Conservation (phyloP, 2,329 filamentous ascomycete genomes). For the Xylaria hypoxylon region DNA sequence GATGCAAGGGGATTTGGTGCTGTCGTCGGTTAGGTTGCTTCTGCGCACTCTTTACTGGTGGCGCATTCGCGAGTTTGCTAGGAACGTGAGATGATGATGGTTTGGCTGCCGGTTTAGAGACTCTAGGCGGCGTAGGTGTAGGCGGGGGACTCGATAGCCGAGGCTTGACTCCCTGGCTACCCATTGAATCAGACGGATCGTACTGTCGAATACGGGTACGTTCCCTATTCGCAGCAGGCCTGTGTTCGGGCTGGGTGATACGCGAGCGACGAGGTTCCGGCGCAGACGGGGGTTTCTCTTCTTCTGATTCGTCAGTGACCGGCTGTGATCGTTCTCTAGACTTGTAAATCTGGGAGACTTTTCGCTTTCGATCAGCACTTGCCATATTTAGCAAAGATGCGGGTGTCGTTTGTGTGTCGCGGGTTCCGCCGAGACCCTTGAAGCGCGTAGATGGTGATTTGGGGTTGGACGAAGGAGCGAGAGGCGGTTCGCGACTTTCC, state of each 20-base stretch:
- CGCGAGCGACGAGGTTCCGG: conserved; percentile 43
- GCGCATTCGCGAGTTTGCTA: conserved; percentile 18
- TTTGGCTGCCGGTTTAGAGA: conserved; percentile 16
- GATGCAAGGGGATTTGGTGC: conserved; percentile 49
- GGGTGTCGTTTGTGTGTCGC: conserved; percentile 31
- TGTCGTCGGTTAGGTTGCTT: conserved; percentile 33
- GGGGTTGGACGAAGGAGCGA: conserved; percentile 40
- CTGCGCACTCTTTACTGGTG: conserved; percentile 18
- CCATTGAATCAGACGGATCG: conserved; percentile 41
- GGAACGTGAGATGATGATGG: conserved; percentile 11
- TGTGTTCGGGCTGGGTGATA: conserved; percentile 37
- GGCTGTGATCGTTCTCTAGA: conserved; percentile 43
- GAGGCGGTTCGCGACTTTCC: conserved; percentile 39
- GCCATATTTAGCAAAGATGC: conserved; percentile 30
- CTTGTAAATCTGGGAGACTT: conserved; percentile 48
- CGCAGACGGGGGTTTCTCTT: conserved; percentile 33
- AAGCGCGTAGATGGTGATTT: conserved; percentile 36
- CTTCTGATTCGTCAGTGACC: conserved; percentile 30
- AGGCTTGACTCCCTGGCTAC: conserved; percentile 39
- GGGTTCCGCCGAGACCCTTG: conserved; percentile 29
- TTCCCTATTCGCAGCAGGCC: conserved; percentile 31
- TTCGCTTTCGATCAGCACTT: conserved; percentile 47
- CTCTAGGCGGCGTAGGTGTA: conserved; percentile 45
- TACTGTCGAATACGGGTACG: conserved; percentile 34
- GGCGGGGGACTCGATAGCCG: conserved; percentile 50